Evolutionary conservation across 1,284 basidiomycete genomes (phyloP), one percentile per base, ranked within the genome.

Genomic region (Trametes polyzona): DNA sequence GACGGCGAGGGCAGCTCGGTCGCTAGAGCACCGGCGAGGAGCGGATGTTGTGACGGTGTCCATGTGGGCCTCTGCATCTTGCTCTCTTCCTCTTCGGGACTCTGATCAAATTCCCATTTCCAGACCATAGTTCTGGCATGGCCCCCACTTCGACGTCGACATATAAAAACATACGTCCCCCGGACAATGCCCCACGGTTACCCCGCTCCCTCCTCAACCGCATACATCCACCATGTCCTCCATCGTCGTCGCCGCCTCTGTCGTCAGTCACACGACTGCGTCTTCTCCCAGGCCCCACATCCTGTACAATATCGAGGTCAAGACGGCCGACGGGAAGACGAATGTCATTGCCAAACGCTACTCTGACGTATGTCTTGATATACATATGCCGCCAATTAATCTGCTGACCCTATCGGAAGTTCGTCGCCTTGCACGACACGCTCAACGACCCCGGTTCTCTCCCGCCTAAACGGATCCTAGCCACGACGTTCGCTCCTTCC

Each of bases 271-370:
- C 63, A 82, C 81, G 2, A 81, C 81, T 21, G 69, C 78, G 44
- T 82, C 81, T 21, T 67, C 61, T n/a, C 81, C 82, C 47, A 73
- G 74, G 17, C 79, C 81, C 33, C 81, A 83, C 63, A 76, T 83
- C 64, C 67, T 81, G 30, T 83, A 83, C 65, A 67, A 69, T 50
- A 59, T 82, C 56, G 65, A 77, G 49, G 73, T 76, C 41, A 70
- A 64, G 24, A 64, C 69, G 8, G 65, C 71, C 54, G 65, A 70
- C 36, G 79, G 75, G 7, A 70, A 70, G 42, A 71, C 70, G 21
- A 62, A 68, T 17, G 62, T 65, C 14, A 63, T 78, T n/a, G 59
- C 74, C 39, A 76, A 77, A 54, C 73, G 82, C 26, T 83, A 82
- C 66, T 83, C 82, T 4, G 79, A 83, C 67, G 81, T 81, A 64